Evolutionary conservation across 345 rosid species (phyloP).

Genomic region (Erucastrum elatum): DNA sequence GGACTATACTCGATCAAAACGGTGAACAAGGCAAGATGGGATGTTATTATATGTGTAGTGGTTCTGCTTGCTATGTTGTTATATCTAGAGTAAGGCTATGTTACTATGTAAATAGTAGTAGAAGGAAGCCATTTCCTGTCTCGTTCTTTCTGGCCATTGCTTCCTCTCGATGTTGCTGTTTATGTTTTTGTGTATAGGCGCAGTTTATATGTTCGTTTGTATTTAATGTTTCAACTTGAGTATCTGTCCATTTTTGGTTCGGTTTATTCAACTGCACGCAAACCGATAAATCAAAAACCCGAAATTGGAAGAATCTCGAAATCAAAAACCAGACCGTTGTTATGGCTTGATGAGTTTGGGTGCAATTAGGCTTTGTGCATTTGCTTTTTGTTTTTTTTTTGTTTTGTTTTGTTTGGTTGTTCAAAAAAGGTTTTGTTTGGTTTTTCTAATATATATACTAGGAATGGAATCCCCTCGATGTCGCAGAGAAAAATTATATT

Average conservation of each 20-base stretch:
- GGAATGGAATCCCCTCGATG: too few species aligned
- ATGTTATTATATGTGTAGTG: slow-evolving; percentile 3
- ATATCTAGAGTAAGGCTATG: slow-evolving; percentile 6
- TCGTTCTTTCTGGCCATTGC: background rate
- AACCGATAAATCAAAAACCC: background rate
- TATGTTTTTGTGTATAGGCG: background rate
- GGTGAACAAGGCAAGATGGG: slow-evolving; percentile 30
- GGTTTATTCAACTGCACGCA: background rate
- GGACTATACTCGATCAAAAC: slow-evolving; percentile 33
- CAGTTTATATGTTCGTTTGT: background rate
- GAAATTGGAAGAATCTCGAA: background rate
- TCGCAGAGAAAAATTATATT: too few species aligned
- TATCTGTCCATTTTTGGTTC: background rate
- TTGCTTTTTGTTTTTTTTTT: too few species aligned
- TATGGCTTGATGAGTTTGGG: too few species aligned
- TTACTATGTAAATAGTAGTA: background rate
- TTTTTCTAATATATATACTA: too few species aligned
- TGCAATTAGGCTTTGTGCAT: background rate
- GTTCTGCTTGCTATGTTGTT: slow-evolving; percentile 11
- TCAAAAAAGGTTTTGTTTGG: too few species aligned
- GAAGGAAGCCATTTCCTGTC: background rate
- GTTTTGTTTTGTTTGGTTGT: too few species aligned
- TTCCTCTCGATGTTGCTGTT: background rate
- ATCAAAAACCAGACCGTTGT: background rate
- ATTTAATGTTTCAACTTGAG: background rate